These are phyloP conservation scores for Pyrrhoderma noxium DNA, from an alignment of 1,284 basidiomycete species.

Conservation along the genomic window DNA sequence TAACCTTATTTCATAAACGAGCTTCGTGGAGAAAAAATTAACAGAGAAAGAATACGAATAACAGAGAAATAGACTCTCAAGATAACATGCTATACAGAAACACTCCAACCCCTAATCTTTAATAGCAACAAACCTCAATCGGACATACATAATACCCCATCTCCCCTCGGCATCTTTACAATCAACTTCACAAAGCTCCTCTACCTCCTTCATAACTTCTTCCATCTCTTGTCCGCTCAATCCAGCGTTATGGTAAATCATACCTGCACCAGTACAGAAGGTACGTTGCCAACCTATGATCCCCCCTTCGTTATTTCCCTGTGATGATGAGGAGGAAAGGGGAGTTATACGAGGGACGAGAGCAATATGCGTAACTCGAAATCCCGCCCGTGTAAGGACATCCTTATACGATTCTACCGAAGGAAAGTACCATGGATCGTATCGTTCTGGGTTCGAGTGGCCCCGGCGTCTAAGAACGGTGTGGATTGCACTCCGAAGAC, in stretches of 20 bases:
- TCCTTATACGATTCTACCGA: slow-evolving; percentile 56
- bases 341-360: slow-evolving; percentile 66
- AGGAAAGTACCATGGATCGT: slow-evolving; percentile 85
- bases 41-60: too few relatives aligned
- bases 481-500: slow-evolving; percentile 56
- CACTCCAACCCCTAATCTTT: too few relatives aligned
- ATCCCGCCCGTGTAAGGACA: slow-evolving; percentile 51
- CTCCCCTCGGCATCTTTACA: slow-evolving; percentile 58
- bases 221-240: slow-evolving; percentile 48
- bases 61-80: too few relatives aligned
- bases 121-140: slow-evolving; percentile 49
- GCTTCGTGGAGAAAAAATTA: too few relatives aligned
- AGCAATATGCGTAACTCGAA: slow-evolving; percentile 47
- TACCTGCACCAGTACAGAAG: slow-evolving; percentile 48
- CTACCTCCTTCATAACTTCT: slow-evolving; percentile 59
- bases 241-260: slow-evolving; percentile 35
- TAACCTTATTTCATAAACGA: too few relatives aligned
- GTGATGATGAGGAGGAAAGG: slow-evolving; percentile 34
- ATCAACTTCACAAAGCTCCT: slow-evolving; percentile 50
- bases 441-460: slow-evolving; percentile 40
- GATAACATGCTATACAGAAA: too few relatives aligned
- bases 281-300: slow-evolving; percentile 65
- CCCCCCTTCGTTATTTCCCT: slow-evolving; percentile 23
- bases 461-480: slow-evolving; percentile 47
- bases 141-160: slow-evolving; percentile 54